Evolutionary conservation across 441 rosid genomes (phyloP).

Genomic region (Bruguiera hainesii): DNA sequence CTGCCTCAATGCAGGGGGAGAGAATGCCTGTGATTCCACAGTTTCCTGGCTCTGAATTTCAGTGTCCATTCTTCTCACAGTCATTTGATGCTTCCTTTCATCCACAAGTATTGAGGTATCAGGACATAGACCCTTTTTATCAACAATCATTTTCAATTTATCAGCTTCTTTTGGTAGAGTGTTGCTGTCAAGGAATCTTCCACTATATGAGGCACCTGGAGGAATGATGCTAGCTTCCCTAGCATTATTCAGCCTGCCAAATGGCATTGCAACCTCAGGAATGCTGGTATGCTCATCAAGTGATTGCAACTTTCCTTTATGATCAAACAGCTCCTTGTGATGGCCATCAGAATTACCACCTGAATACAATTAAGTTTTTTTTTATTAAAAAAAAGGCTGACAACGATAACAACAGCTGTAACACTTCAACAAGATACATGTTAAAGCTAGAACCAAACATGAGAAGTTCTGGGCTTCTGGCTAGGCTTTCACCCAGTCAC

Average conservation of each 20-base stretch:
- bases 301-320: constrained; percentile 49
- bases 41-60: constrained; percentile 50
- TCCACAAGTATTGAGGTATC: constrained; percentile 37
- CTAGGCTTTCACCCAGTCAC: not conserved
- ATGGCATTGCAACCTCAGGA: constrained; percentile 45
- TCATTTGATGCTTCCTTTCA: constrained; percentile 47
- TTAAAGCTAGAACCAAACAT: not conserved
- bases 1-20: constrained; percentile 31
- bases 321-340: constrained; percentile 54
- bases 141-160: constrained; percentile 44
- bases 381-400: constrained; percentile 12
- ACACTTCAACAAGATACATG: not conserved
- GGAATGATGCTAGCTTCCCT: constrained; percentile 37
- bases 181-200: constrained; percentile 53
- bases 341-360: constrained; percentile 53
- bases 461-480: too few species aligned
- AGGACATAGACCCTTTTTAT: constrained; percentile 34
- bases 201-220: constrained; percentile 39
- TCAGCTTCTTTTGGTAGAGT: constrained; percentile 42
- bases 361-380: constrained; percentile 25
- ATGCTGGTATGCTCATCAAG: constrained; percentile 44
- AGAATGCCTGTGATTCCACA: constrained; percentile 36
- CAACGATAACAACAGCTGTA: constrained; percentile 13
- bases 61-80: constrained; percentile 42
- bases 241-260: constrained; percentile 47